A percentile compares a stretch with the other conserved stretches of the same genome.
These are phyloP conservation scores for Beauveria australis DNA, from an alignment of 2,329 filamentous ascomycete species.

Conservation along the genomic window DNA sequence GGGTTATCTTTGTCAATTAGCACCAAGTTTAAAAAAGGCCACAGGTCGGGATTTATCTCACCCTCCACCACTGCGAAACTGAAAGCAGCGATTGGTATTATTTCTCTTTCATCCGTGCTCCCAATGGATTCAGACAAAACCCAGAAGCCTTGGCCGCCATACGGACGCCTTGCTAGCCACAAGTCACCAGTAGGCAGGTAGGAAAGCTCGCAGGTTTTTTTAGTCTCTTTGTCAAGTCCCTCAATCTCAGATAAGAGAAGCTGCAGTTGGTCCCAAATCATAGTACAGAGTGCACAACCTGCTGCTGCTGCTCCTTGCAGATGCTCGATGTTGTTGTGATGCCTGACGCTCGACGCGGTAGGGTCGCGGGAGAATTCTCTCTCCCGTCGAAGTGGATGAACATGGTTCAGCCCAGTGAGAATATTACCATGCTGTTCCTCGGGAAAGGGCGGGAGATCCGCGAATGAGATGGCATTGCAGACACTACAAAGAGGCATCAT, in stretches of 20 bases:
- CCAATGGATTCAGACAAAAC: neutral
- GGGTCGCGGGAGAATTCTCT: neutral
- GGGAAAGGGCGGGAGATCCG: neutral
- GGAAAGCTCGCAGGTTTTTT: neutral
- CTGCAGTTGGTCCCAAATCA: neutral
- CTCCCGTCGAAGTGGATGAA: neutral
- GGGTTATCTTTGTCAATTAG: neutral
- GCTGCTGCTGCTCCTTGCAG: neutral
- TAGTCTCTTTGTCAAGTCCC: neutral
- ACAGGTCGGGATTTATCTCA: neutral
- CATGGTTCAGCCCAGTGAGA: neutral
- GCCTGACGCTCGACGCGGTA: neutral
- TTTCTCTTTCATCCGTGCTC: neutral
- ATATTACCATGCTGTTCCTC: neutral
- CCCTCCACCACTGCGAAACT: neutral
- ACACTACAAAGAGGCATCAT: neutral
- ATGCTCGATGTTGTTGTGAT: neutral
- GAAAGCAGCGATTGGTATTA: neutral
- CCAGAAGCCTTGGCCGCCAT: constrained; percentile 4
- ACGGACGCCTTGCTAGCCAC: constrained; percentile 2
- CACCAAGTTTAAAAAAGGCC: neutral
- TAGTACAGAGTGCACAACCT: neutral
- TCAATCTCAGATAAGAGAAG: neutral
- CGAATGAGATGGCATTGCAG: neutral
- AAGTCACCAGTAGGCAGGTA: neutral